Evolutionary conservation across 495 filamentous ascomycete species (phyloP).

Genomic region (Daldinia loculata): DNA sequence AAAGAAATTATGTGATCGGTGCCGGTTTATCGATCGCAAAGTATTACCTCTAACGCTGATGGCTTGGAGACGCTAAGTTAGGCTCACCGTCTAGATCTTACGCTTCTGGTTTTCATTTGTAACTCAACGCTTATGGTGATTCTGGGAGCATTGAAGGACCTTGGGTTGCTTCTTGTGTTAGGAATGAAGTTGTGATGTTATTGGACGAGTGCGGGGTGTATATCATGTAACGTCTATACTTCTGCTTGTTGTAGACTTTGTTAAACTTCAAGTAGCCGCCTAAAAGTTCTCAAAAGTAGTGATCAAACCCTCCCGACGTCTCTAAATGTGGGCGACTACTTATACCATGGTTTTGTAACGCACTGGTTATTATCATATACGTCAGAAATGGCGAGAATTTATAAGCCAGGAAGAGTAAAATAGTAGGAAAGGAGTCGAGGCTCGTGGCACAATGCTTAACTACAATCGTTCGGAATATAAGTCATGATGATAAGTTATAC

Average conservation of each 20-base stretch:
- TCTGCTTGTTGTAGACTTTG: not conserved
- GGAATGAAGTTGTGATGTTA: not conserved
- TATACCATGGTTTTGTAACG: not conserved
- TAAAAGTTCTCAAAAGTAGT: not conserved
- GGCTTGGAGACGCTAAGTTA: not conserved
- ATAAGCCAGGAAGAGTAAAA: not conserved
- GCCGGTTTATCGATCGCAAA: conserved; percentile 32
- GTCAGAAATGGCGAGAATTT: not conserved
- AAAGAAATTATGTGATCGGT: conserved; percentile 15
- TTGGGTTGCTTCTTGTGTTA: not conserved
- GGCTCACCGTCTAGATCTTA: conserved; percentile 38
- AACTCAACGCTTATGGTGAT: not conserved
- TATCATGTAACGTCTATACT: not conserved
- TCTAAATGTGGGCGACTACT: not conserved
- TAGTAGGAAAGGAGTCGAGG: not conserved
- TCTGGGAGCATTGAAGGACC: not conserved
- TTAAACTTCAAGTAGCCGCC: too few relatives aligned
- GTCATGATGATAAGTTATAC: not conserved
- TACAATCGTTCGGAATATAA: not conserved
- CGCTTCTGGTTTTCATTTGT: not conserved
- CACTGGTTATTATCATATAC: not conserved
- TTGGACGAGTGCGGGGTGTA: not conserved
- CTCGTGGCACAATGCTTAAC: not conserved
- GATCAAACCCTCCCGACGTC: not conserved
- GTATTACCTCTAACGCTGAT: conserved; percentile 3